Percentiles rank a stretch among this genome's conserved stretches.
phyloP scores from a whole-genome alignment of 2,329 filamentous ascomycete species.

The Fusarium oxysporum region DNA sequence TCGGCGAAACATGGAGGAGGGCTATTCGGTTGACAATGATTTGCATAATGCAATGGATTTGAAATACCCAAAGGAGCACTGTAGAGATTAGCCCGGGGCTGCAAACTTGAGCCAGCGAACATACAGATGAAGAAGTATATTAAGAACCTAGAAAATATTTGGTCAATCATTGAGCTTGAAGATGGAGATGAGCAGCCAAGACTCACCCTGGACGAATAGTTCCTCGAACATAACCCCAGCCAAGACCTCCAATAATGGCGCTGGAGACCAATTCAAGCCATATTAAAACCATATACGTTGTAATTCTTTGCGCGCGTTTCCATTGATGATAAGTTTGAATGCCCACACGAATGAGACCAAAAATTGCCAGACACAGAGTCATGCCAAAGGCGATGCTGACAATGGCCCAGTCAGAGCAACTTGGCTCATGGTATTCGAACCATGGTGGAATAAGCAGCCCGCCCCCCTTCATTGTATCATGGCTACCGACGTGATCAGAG shows the following conservation, averaged over 20 bases:
- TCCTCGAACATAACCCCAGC: slow-evolving; percentile 51
- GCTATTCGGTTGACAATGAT: slow-evolving; percentile 64
- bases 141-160: slow-evolving; percentile 43
- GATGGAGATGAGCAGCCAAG: neutral
- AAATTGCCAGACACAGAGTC: slow-evolving; percentile 51
- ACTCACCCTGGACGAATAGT: slow-evolving; percentile 46
- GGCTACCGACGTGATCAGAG: neutral
- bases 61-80: slow-evolving; percentile 52
- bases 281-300: slow-evolving; percentile 54
- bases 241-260: slow-evolving; percentile 49
- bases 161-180: slow-evolving; percentile 9
- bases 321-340: slow-evolving; percentile 51
- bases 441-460: slow-evolving; percentile 43
- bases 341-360: slow-evolving; percentile 50
- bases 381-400: slow-evolving; percentile 54
- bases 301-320: slow-evolving; percentile 49
- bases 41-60: slow-evolving; percentile 59
- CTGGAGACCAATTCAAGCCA: slow-evolving; percentile 55
- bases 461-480: slow-evolving; percentile 40
- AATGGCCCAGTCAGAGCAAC: slow-evolving; percentile 48
- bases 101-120: neutral
- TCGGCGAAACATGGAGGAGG: slow-evolving; percentile 56
- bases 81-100: slow-evolving; percentile 22
- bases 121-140: slow-evolving; percentile 41
- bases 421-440: slow-evolving; percentile 37